Evolutionary conservation across 2,329 filamentous ascomycete species (phyloP).

Genomic region (Magnaporthales sp.): DNA sequence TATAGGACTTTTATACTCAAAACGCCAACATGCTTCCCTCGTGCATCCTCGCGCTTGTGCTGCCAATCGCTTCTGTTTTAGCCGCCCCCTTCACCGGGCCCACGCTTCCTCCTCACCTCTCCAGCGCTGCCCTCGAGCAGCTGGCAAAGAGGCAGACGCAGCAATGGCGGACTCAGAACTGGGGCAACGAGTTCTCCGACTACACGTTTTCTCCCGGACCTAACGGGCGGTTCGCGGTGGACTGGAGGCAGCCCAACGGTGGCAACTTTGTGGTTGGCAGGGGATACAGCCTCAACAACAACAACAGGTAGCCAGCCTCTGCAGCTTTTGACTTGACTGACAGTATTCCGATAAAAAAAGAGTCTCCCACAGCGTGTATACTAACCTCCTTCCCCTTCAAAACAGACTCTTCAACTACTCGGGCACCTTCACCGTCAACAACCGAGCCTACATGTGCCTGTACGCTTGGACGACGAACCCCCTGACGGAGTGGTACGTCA

Average conservation of each 20-base stretch:
- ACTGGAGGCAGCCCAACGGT: background rate
- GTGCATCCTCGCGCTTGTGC: background rate
- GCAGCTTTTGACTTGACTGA: no score
- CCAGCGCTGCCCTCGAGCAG: background rate
- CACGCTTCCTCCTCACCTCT: background rate
- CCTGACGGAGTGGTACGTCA: constrained; percentile 10
- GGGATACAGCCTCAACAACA: background rate
- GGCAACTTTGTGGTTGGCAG: background rate
- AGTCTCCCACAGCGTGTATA: no score
- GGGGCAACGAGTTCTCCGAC: background rate
- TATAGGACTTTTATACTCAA: background rate
- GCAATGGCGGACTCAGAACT: background rate
- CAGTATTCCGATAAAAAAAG: no score
- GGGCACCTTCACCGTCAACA: constrained; percentile 34
- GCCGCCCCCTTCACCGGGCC: background rate
- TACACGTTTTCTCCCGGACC: background rate
- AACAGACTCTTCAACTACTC: constrained; percentile 40
- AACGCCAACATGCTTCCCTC: background rate
- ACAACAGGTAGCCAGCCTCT: no score
- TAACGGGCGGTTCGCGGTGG: background rate
- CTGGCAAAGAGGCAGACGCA: background rate
- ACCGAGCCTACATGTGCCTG: constrained; percentile 28
- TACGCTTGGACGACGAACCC: constrained; percentile 11
- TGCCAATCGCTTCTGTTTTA: background rate
- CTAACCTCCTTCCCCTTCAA: no score